Percentiles rank a stretch among this genome's conserved stretches.
Conservation (phyloP, 2,329 filamentous ascomycete genomes). For the Fusarium sp. region DNA sequence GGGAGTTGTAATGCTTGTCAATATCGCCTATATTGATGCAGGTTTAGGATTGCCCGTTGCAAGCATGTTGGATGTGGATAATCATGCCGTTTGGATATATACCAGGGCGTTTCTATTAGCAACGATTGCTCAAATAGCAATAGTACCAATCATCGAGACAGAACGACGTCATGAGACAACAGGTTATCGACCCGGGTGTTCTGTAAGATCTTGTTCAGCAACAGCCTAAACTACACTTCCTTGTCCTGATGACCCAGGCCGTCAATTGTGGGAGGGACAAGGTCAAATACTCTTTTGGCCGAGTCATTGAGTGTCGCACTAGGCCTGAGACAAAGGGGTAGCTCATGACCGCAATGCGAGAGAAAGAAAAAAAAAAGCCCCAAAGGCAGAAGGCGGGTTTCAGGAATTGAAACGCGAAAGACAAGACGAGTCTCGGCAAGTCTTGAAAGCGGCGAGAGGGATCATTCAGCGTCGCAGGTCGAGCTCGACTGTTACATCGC, state of each 20-base stretch:
- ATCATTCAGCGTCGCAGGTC: constrained; percentile 31
- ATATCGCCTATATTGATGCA: not conserved
- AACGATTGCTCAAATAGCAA: not conserved
- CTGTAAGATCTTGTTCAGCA: no score
- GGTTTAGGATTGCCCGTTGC: not conserved
- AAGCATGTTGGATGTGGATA: not conserved
- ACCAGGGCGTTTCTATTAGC: not conserved
- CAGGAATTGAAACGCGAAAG: constrained; percentile 25
- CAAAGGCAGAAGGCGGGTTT: constrained; percentile 9
- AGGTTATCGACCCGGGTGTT: no score
- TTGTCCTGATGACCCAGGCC: not conserved
- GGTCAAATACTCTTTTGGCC: constrained; percentile 4
- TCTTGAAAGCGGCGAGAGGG: constrained; percentile 19
- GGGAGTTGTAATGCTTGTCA: constrained; percentile 50
- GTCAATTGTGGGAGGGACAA: not conserved
- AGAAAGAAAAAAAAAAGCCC: not conserved
- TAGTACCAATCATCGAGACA: no score
- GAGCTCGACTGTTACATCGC: constrained; percentile 30
- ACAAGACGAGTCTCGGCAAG: constrained; percentile 1
- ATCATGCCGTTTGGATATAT: not conserved
- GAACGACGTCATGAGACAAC: no score
- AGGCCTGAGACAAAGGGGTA: constrained; percentile 28
- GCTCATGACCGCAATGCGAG: constrained; percentile 2
- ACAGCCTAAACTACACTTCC: constrained; percentile 3
- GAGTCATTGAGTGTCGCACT: constrained; percentile 25